phyloP scores from a whole-genome alignment of 257 asterid genomes.

The Rauvolfia tetraphylla region DNA sequence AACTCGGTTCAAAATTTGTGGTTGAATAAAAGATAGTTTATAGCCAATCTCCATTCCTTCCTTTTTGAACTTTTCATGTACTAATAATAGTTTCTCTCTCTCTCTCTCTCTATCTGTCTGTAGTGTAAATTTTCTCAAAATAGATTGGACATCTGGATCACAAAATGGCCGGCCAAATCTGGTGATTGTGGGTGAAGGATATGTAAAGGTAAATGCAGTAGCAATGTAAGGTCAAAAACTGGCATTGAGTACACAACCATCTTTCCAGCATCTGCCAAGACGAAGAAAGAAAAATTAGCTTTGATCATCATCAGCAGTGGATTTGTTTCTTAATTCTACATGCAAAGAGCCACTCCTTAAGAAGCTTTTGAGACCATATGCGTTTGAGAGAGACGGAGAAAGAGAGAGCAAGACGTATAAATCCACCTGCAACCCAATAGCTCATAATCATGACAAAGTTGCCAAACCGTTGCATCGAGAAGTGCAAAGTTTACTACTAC shows the following conservation, averaged over 20 bases:
- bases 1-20: too few relatives aligned
- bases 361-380: constrained; percentile 21
- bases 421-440: constrained; percentile 16
- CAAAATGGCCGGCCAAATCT: constrained; percentile 1
- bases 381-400: neutral
- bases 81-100: too few relatives aligned
- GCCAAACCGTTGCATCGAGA: constrained; percentile 25
- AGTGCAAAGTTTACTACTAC: neutral
- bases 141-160: neutral
- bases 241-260: neutral
- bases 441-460: constrained; percentile 37
- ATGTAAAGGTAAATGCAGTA: neutral
- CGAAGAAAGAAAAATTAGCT: neutral
- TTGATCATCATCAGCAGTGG: neutral
- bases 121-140: neutral
- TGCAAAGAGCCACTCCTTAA: constrained; percentile 9
- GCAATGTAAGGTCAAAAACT: neutral
- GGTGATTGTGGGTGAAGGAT: neutral
- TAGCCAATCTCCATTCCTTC: too few relatives aligned
- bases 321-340: neutral
- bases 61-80: too few relatives aligned
- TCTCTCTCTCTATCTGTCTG: neutral
- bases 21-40: too few relatives aligned
- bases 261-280: neutral
- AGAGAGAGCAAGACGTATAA: constrained; percentile 11